Conservation (phyloP, 2,329 filamentous ascomycete species). For the Cytospora paraplurivora region DNA sequence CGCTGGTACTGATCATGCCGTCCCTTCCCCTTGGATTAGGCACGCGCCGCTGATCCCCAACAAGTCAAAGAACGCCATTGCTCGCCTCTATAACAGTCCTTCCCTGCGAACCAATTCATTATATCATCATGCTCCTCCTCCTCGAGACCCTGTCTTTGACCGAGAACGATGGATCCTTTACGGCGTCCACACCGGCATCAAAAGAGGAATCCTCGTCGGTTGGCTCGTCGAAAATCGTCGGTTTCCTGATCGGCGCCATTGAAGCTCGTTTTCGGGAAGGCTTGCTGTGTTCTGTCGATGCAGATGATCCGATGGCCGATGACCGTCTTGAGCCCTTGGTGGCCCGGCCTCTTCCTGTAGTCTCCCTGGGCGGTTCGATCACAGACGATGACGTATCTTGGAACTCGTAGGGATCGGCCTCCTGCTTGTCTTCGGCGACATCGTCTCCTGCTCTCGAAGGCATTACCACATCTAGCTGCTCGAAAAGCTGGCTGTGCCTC, state of each 20-base stretch:
- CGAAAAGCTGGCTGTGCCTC: constrained; percentile 24
- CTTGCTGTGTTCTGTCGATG: constrained; percentile 30
- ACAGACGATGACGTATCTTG: constrained; percentile 51
- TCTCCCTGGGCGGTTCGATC: constrained; percentile 28
- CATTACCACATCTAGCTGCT: constrained; percentile 5
- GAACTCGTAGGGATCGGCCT: constrained; percentile 58
- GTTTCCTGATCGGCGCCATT: constrained; percentile 43
- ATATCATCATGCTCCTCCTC: constrained; percentile 61
- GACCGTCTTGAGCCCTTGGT: constrained; percentile 35
- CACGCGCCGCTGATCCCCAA: not conserved
- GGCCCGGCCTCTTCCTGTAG: constrained; percentile 34
- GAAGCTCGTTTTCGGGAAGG: constrained; percentile 46
- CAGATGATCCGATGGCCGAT: constrained; percentile 32
- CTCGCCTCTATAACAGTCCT: not conserved
- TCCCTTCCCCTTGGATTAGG: not conserved
- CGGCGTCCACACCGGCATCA: constrained; percentile 34
- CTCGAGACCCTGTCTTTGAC: constrained; percentile 44
- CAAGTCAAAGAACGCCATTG: constrained; percentile 6
- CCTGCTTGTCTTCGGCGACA: constrained; percentile 1
- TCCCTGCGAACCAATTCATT: constrained; percentile 38
- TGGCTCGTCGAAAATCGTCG: constrained; percentile 34
- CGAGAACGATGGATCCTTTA: constrained; percentile 29
- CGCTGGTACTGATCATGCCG: constrained; percentile 22
- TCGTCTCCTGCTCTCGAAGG: constrained; percentile 11
- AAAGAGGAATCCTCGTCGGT: constrained; percentile 39